A percentile compares a stretch with the other conserved stretches of the same genome.
These are phyloP conservation scores for Schwanniomyces vanrijiae DNA, from an alignment of 805 yeast species.

Conservation along the genomic window DNA sequence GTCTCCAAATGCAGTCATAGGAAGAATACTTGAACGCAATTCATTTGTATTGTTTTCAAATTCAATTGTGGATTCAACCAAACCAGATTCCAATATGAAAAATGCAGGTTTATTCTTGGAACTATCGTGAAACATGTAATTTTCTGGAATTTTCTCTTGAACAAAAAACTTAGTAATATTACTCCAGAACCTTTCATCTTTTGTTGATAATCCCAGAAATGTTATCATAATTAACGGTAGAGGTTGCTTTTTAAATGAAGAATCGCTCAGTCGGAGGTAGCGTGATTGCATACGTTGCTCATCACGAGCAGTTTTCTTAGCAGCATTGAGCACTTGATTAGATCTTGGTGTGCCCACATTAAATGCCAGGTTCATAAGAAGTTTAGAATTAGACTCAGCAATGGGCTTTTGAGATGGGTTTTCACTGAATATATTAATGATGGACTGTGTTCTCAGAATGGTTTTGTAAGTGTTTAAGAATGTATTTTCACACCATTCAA, in stretches of 20 bases:
- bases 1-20: conserved; percentile 77
- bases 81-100: conserved; percentile 54
- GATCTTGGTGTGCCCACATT: conserved; percentile 54
- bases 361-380: conserved; percentile 14
- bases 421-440: conserved; percentile 1
- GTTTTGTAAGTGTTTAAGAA: conserved; percentile 64
- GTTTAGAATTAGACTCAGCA: conserved; percentile 1
- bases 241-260: conserved; percentile 50
- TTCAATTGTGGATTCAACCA: conserved; percentile 35
- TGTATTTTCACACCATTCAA: conserved; percentile 96
- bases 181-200: conserved; percentile 60
- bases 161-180: conserved; percentile 54
- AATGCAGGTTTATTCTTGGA: conserved; percentile 47
- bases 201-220: conserved; percentile 56
- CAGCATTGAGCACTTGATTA: conserved; percentile 52
- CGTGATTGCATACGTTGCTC: conserved; percentile 42
- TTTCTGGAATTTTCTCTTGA: conserved; percentile 47
- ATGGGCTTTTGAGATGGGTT: conserved; percentile 2
- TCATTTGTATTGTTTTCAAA: conserved; percentile 40
- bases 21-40: conserved; percentile 50
- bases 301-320: conserved; percentile 43
- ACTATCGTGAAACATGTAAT: conserved; percentile 48
- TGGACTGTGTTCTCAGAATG: conserved; percentile 22
- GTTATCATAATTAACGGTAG: conserved; percentile 64
- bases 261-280: conserved; percentile 47